These are phyloP conservation scores for Medicago truncatula DNA, from an alignment of 306 rosid species.

Conservation along the genomic window MtrunA17r5.0-ANR NC_053048.1:11087501-11088000, in stretches of 20 bases:
- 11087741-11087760: constrained; percentile 92
- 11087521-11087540: constrained; percentile 77
- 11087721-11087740: constrained; percentile 78
- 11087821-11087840: constrained; percentile 90
- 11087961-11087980: no score
- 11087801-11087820: constrained; percentile 93
- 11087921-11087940: no score
- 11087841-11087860: constrained; percentile 77
- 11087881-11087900: background rate
- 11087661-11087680: constrained; percentile 93
- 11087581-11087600: constrained; percentile 89
- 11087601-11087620: constrained; percentile 99
- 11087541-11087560: constrained; percentile 93
- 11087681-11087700: constrained; percentile 95
- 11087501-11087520: constrained; percentile 30
- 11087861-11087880: constrained; percentile 60
- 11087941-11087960: no score
- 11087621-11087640: constrained; percentile 97
- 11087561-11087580: constrained; percentile 97
- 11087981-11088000: no score
- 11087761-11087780: constrained; percentile 91
- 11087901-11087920: background rate
- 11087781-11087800: constrained; percentile 87
- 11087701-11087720: constrained; percentile 87
- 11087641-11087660: constrained; percentile 97